Base-by-base conservation (phyloP, 192 early-diverging fungal genomes). In the Coemansia sp. region DNA sequence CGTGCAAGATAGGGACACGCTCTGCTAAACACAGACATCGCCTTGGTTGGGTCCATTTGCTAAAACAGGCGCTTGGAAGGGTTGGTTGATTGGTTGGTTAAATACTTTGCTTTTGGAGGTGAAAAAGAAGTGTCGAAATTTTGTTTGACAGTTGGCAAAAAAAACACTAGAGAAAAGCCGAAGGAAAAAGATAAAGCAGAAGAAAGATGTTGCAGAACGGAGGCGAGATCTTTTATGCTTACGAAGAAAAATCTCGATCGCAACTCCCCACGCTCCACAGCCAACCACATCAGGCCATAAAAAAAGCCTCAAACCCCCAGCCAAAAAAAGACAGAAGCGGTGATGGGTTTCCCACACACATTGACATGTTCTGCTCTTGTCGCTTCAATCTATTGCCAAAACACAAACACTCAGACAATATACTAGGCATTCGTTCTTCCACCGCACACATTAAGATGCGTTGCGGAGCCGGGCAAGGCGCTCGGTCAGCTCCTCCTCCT, bases 401-500 rank as follows among this genome's bases (percentile, higher is more conserved):
- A 18, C 40, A 43, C 13, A 43, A 16, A 13, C 5, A 35, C 4
- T 35, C 13, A 26, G 5, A 51, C 7, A 51, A 26, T 13, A 26
- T 8, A 23, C 25, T 10, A 21, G 7, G 7, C 13, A 26, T 26
- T 7, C 23, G 5, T 7, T 51, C 55, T 31, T 34, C 16, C 31
- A 3, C 30, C 52, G 20, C 34, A 2, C 18, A 15, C 20, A 15
- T 2, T 66, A 61, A 53, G 65, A 85, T 18, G 85, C 79, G 64
- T 88, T 87, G 59, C 89, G 82, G 62, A 88, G 73, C 63, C 77
- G 82, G 31, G 87, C 87, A 70, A 91, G 81, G 25, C 88, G 75
- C 74, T 87, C 86, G 29, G 66, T 85, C 46, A 91, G 66, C 53
- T 86, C 84, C 30, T 82, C 48, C 16, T 87, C 81, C 61, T 83